Evolutionary conservation across 345 rosid genomes (phyloP).

Genomic region (Cardiospermum halicacabum): DNA sequence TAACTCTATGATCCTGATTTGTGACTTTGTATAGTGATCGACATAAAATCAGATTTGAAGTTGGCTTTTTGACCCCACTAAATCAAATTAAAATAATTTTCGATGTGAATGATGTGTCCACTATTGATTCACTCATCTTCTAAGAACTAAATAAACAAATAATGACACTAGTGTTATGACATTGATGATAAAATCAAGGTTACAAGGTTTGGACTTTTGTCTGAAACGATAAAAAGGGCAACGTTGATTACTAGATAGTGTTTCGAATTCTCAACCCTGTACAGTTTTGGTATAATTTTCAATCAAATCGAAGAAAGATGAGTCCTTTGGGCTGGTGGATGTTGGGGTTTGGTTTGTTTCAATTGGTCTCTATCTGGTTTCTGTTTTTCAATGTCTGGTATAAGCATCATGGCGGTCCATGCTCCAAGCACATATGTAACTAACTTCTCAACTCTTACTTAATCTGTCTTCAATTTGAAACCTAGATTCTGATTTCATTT

Average conservation of each 20-base stretch:
- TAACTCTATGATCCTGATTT: neutral
- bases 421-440: neutral
- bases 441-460: neutral
- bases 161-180: neutral
- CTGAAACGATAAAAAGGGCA: neutral
- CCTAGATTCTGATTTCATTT: too few species aligned
- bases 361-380: neutral
- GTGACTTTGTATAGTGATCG: neutral
- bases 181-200: neutral
- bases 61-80: too few species aligned
- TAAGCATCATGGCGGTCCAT: neutral
- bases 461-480: neutral
- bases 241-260: neutral
- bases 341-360: neutral
- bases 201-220: constrained; percentile 4
- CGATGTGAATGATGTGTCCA: too few species aligned
- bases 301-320: neutral
- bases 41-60: neutral
- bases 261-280: neutral
- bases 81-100: too few species aligned
- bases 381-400: neutral
- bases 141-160: neutral
- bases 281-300: neutral
- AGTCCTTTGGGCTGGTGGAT: neutral
- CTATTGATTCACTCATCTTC: too few species aligned